Evolutionary conservation across 805 yeast genomes (phyloP), one percentile per base, ranked within the genome.

Genomic region (Saccharomycopsis selenospora): DNA sequence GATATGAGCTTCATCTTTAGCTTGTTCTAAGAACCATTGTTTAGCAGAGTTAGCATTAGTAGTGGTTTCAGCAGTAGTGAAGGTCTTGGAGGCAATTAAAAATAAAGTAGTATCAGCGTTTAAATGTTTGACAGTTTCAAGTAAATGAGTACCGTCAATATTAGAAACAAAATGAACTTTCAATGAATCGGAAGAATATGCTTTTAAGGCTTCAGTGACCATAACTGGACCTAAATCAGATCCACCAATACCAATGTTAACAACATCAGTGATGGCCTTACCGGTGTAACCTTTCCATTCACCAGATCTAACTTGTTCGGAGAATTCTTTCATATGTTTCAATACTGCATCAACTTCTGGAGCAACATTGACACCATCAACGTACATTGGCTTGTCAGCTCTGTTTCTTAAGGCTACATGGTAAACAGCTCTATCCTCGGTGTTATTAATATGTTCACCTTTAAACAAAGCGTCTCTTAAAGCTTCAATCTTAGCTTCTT

Each of bases 181-280:
- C 59, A 93, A 73, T 46, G 61, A 68, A 56, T 82, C 76, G 59
- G 85, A 77, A 53, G 84, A 70, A 69, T 91, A 93, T 58, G 86
- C 83, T 75, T 91, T 93, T 65, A 93, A 77, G 38, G 99, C 97
- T 73, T 93, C 98, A 54, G 97, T 88, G 60, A 93, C 98, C 99
- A 93, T 93, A 47, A 93, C 98, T 42, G 99, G 99, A 61, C 99
- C 99, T 61, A 93, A 77, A 69, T 93, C 99, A 25, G 97, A 89
- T 59, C 99, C 99, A 66, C 99, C 99, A 65, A 93, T 93, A 69
- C 99, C 99, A 61, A 93, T 87, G 77, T 93, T 93, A 62, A 93
- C 98, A 49, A 93, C 81, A 62, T 88, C 95, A 59, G 93, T 85
- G 70, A 93, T 91, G 60, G 74, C 70, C 77, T 89, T 88, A 59